Evolutionary conservation across 2,329 filamentous ascomycete species (phyloP).

Genomic region (Fusarium nodosum): DNA sequence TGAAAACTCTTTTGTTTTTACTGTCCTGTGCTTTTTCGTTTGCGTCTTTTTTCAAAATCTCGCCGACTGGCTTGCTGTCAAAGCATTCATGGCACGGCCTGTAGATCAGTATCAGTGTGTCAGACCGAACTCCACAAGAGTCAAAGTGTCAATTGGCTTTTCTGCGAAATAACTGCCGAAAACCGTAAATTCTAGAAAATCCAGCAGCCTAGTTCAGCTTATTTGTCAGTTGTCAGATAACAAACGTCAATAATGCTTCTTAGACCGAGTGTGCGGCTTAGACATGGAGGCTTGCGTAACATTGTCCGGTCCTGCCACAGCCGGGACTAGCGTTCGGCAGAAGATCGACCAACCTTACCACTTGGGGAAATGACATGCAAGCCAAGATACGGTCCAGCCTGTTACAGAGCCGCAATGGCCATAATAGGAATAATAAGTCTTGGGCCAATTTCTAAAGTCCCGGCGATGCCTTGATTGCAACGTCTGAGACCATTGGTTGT

Average conservation of each 20-base stretch:
- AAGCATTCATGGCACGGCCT: conserved; percentile 4
- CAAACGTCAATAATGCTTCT: neutral
- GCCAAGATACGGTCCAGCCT: conserved; percentile 9
- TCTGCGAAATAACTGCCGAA: neutral
- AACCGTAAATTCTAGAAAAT: neutral
- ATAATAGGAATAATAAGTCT: neutral
- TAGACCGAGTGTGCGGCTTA: neutral
- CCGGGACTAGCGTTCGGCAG: neutral
- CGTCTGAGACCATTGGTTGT: neutral
- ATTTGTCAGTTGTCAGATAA: neutral
- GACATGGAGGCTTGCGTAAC: neutral
- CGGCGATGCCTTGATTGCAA: neutral
- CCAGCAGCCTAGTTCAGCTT: neutral
- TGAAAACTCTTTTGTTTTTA: neutral
- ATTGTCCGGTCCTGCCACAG: neutral
- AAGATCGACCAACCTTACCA: neutral
- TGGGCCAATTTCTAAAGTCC: neutral
- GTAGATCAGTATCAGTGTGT: conserved; percentile 7
- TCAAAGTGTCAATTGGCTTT: neutral
- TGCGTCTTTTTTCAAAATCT: conserved; percentile 4
- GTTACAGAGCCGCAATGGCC: conserved; percentile 7
- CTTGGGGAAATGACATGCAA: neutral
- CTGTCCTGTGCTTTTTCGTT: neutral
- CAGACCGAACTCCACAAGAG: neutral
- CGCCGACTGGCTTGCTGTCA: neutral